Evolutionary conservation across 2,329 filamentous ascomycete genomes (phyloP).

Genomic region (Colletotrichum sp.): DNA sequence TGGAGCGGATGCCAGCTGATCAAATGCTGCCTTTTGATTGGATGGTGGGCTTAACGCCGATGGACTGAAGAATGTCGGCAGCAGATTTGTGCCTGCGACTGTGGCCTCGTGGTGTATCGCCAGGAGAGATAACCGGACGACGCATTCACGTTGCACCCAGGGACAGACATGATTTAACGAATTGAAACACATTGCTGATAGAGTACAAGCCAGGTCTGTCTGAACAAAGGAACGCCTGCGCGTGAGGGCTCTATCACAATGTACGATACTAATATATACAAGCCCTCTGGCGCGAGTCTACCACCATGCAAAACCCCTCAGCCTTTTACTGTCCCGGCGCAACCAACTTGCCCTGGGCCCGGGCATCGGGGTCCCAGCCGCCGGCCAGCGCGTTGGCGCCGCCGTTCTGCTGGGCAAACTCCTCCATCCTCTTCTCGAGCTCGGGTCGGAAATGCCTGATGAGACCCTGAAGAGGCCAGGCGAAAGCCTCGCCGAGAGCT

Average conservation of each 20-base stretch:
- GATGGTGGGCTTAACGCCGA: not conserved
- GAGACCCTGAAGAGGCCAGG: slow-evolving; percentile 97
- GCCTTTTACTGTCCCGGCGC: slow-evolving; percentile 82
- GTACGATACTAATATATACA: slow-evolving; percentile 26
- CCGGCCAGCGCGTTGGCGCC: slow-evolving; percentile 76
- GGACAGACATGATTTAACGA: not conserved
- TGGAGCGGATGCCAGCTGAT: not conserved
- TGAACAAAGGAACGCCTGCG: slow-evolving; percentile 16
- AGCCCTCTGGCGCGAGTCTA: slow-evolving; percentile 20
- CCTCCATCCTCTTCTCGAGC: slow-evolving; percentile 87
- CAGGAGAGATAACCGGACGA: no score
- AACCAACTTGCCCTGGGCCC: slow-evolving; percentile 81
- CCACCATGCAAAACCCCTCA: slow-evolving; percentile 10
- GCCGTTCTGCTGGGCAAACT: slow-evolving; percentile 76
- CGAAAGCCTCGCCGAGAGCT: slow-evolving; percentile 96
- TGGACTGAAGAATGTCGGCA: not conserved
- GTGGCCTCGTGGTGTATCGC: not conserved
- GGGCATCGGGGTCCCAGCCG: slow-evolving; percentile 82
- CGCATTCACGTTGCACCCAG: not conserved
- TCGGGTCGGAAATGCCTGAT: slow-evolving; percentile 98
- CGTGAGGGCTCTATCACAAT: slow-evolving; percentile 22
- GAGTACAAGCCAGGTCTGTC: not conserved
- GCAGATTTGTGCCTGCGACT: not conserved
- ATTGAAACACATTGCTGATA: not conserved
- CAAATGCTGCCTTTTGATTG: not conserved